phyloP scores from a whole-genome alignment of 2,329 filamentous ascomycete species.

The Cordyceps javanica region DNA sequence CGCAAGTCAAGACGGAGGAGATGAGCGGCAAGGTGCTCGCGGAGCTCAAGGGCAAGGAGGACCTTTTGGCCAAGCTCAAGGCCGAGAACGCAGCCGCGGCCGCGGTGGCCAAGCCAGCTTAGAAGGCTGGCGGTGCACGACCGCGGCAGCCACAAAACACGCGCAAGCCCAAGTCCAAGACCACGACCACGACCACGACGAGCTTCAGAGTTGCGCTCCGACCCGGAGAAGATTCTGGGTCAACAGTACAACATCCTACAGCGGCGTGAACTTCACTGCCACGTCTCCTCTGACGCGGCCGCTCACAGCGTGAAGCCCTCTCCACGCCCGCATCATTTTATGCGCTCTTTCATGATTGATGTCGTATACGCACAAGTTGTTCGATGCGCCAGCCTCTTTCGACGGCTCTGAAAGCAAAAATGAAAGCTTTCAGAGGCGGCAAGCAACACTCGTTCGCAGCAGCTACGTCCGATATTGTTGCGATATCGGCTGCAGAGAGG shows the following conservation, averaged over 20 bases:
- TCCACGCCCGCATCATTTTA: no score
- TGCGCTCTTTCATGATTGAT: no score
- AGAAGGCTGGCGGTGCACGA: slow-evolving; percentile 15
- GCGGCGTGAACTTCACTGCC: background rate
- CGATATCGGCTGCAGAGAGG: background rate
- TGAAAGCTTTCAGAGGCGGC: background rate
- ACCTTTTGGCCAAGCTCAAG: slow-evolving; percentile 54
- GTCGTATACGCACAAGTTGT: no score
- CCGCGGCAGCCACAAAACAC: background rate
- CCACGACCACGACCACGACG: background rate
- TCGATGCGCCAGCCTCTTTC: no score
- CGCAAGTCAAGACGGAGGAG: slow-evolving; percentile 56
- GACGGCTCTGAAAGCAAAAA: no score
- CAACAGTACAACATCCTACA: background rate
- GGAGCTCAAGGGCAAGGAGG: slow-evolving; percentile 59
- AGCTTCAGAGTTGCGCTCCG: background rate
- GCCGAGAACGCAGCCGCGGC: slow-evolving; percentile 45
- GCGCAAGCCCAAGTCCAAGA: slow-evolving; percentile 3
- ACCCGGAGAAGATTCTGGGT: background rate
- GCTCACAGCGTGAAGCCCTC: no score
- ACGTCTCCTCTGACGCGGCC: background rate
- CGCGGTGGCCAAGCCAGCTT: slow-evolving; percentile 25
- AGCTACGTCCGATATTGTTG: background rate
- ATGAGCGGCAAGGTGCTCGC: slow-evolving; percentile 54
- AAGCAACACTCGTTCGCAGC: background rate